These are phyloP conservation scores for Starmerella kuoi DNA, from an alignment of 805 yeast species.

Conservation along the genomic window DNA sequence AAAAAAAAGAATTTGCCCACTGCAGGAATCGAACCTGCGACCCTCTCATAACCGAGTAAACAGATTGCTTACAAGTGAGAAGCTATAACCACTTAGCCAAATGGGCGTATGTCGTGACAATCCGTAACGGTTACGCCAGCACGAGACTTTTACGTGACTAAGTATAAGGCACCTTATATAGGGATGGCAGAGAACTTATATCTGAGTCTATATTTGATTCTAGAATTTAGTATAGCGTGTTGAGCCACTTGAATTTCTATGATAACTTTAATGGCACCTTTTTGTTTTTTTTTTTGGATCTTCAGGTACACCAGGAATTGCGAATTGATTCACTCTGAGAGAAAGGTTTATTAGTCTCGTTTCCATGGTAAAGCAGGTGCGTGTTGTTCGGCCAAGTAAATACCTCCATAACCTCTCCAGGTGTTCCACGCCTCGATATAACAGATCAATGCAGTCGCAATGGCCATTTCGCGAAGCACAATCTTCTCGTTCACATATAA, in stretches of 20 bases:
- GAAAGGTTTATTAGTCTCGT: slow-evolving; percentile 15
- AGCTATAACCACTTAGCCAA: slow-evolving; percentile 23
- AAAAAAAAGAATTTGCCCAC: slow-evolving; percentile 18
- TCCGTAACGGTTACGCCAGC: too few species aligned
- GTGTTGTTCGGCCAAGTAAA: slow-evolving; percentile 37
- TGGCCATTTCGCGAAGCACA: slow-evolving; percentile 46
- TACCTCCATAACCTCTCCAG: slow-evolving; percentile 48
- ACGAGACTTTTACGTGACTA: too few species aligned
- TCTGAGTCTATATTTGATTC: too few species aligned
- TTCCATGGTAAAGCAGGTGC: slow-evolving; percentile 23
- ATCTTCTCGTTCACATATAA: slow-evolving; percentile 42
- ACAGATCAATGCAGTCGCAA: slow-evolving; percentile 48
- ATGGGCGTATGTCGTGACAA: slow-evolving; percentile 12
- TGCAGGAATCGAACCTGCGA: slow-evolving; percentile 24
- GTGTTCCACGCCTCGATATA: slow-evolving; percentile 61
- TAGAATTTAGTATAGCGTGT: too few species aligned
- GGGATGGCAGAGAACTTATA: too few species aligned
- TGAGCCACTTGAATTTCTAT: too few species aligned
- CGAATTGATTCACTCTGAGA: background rate
- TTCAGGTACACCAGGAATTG: background rate
- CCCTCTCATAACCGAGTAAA: slow-evolving; percentile 14
- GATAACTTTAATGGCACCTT: too few species aligned
- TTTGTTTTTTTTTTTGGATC: background rate
- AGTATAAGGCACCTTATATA: too few species aligned
- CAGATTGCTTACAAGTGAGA: slow-evolving; percentile 19